These are phyloP conservation scores for Fusarium sp. DNA, from an alignment of 2,329 filamentous ascomycete genomes.

Conservation along the genomic window DNA sequence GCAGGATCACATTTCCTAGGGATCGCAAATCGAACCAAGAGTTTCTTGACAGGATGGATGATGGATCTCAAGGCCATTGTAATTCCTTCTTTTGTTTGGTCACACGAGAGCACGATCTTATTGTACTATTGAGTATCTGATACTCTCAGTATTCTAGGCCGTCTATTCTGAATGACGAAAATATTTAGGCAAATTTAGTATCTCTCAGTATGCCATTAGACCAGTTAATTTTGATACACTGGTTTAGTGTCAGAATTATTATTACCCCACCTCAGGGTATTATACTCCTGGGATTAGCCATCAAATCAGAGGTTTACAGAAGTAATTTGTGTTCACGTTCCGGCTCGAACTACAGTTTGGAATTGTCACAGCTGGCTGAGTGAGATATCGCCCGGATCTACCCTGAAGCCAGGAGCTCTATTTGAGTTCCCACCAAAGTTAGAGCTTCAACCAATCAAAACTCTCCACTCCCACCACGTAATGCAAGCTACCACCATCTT, in stretches of 20 bases:
- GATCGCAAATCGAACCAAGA: not conserved
- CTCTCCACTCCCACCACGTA: constrained; percentile 44
- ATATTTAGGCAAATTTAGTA: no score
- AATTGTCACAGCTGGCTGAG: no score
- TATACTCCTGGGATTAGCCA: not conserved
- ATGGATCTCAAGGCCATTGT: not conserved
- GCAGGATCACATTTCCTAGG: not conserved
- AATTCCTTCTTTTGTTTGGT: not conserved
- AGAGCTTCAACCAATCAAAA: constrained; percentile 41
- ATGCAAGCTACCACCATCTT: constrained; percentile 32
- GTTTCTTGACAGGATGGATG: not conserved
- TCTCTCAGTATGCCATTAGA: not conserved
- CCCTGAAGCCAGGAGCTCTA: constrained; percentile 22
- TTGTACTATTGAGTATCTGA: fast-evolving
- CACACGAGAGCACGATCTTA: not conserved
- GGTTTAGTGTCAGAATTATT: no score
- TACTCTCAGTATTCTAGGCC: fast-evolving
- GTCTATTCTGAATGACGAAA: not conserved
- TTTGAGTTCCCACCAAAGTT: constrained; percentile 4
- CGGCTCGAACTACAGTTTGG: no score
- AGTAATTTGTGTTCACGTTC: not conserved
- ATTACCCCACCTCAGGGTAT: no score
- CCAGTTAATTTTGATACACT: not conserved
- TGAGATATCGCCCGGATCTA: not conserved
- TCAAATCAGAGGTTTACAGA: not conserved